Conservation (phyloP, 306 rosid species). For the Mimosa bimucronata region DNA sequence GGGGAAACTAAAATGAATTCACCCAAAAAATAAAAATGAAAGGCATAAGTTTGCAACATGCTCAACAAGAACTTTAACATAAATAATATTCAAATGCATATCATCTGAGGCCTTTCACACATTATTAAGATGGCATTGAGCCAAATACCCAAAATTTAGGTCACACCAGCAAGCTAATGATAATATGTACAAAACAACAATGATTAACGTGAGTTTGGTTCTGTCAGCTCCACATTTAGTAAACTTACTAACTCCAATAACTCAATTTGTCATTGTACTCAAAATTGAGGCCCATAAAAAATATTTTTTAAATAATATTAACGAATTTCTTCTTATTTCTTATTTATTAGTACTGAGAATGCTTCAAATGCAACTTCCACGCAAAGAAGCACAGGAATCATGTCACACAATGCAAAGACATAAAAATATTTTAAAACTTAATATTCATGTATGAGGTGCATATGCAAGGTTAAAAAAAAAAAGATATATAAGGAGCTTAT, state of each 20-base stretch:
- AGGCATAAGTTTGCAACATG: neutral
- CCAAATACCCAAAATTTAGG: neutral
- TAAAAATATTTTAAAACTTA: neutral
- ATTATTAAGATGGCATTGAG: neutral
- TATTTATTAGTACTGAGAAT: neutral
- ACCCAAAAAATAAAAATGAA: too few relatives aligned
- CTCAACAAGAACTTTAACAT: neutral
- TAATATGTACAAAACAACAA: too few relatives aligned
- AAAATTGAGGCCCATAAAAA: neutral
- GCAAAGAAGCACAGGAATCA: neutral
- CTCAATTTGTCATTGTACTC: neutral
- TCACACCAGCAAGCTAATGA: too few relatives aligned
- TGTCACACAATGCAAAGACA: neutral
- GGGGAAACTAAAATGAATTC: neutral
- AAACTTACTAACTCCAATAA: neutral
- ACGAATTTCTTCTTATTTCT: neutral
- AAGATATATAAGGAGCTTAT: too few relatives aligned
- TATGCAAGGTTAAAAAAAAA: too few relatives aligned
- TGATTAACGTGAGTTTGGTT: neutral
- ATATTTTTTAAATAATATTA: neutral
- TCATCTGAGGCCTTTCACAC: neutral
- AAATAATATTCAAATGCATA: neutral
- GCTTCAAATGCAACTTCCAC: conserved; percentile 1
- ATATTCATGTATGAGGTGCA: neutral
- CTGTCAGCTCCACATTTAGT: neutral